These are phyloP conservation scores for Xylariaceae sp. DNA, from an alignment of 2,329 filamentous ascomycete genomes.

Conservation along the genomic window DNA sequence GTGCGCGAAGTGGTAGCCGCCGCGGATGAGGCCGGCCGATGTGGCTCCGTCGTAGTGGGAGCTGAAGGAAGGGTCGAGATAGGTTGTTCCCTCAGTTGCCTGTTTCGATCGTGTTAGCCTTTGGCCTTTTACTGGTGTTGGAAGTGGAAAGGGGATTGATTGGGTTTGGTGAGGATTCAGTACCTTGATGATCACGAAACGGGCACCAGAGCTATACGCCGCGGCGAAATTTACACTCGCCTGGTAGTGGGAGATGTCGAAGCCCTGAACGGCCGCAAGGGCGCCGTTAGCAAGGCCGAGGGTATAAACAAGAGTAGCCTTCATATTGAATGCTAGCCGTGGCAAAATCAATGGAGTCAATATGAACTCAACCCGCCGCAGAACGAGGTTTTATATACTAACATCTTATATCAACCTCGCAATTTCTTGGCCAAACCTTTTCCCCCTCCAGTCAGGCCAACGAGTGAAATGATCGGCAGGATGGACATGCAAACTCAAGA, in stretches of 20 bases:
- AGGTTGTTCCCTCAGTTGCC: constrained; percentile 49
- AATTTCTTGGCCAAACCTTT: neutral
- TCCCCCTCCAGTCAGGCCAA: neutral
- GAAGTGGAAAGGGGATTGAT: neutral
- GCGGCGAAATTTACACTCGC: constrained; percentile 34
- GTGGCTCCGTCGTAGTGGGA: constrained; percentile 46
- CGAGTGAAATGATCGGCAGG: constrained; percentile 4
- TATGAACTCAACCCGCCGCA: neutral
- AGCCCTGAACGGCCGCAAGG: constrained; percentile 35
- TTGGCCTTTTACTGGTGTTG: neutral
- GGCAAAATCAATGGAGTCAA: neutral
- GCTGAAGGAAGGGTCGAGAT: constrained; percentile 41
- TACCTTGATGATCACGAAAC: constrained; percentile 43
- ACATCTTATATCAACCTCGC: no score
- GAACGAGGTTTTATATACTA: constrained; percentile 6
- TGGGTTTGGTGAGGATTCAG: neutral
- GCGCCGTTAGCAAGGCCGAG: constrained; percentile 19
- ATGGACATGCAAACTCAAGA: constrained; percentile 10
- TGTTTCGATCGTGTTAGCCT: constrained; percentile 20
- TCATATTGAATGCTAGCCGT: constrained; percentile 16
- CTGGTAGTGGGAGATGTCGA: constrained; percentile 40
- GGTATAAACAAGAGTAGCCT: constrained; percentile 11
- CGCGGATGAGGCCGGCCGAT: constrained; percentile 47
- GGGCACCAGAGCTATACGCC: constrained; percentile 36
- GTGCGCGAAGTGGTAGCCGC: constrained; percentile 52